phyloP scores from a whole-genome alignment of 176 grass and related monocot species.

The Zea luxurians region DNA sequence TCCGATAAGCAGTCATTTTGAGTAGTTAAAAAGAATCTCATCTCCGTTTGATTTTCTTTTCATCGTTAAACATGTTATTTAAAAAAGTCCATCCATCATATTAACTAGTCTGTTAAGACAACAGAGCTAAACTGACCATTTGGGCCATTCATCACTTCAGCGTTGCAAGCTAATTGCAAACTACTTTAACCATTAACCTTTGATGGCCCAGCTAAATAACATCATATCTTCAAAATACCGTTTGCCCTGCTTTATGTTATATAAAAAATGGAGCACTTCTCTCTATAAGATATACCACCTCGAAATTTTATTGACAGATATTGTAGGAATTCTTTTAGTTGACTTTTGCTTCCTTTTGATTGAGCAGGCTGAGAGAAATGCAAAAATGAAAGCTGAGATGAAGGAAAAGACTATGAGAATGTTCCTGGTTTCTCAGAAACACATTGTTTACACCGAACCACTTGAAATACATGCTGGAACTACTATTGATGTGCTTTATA shows the following conservation, averaged over 20 bases:
- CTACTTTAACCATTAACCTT: background rate
- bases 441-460: conserved; percentile 89
- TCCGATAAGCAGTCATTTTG: background rate
- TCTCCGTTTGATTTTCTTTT: conserved; percentile 3
- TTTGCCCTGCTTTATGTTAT: background rate
- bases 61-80: background rate
- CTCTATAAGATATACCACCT: background rate
- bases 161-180: conserved; percentile 1
- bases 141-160: conserved; percentile 1
- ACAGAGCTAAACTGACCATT: conserved; percentile 12
- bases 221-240: background rate
- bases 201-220: background rate
- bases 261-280: conserved; percentile 20
- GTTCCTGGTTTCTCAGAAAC: conserved; percentile 90
- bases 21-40: background rate
- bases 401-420: conserved; percentile 81
- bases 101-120: conserved; percentile 2
- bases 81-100: background rate
- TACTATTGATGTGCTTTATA: conserved; percentile 70
- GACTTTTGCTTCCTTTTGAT: conserved; percentile 28
- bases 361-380: conserved; percentile 61
- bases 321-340: conserved; percentile 6
- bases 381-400: conserved; percentile 74
- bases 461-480: conserved; percentile 76
- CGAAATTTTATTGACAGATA: conserved; percentile 20